These are phyloP conservation scores for Cyphellophora europaea DNA, from an alignment of 2,329 filamentous ascomycete genomes.

Conservation along the genomic window DNA sequence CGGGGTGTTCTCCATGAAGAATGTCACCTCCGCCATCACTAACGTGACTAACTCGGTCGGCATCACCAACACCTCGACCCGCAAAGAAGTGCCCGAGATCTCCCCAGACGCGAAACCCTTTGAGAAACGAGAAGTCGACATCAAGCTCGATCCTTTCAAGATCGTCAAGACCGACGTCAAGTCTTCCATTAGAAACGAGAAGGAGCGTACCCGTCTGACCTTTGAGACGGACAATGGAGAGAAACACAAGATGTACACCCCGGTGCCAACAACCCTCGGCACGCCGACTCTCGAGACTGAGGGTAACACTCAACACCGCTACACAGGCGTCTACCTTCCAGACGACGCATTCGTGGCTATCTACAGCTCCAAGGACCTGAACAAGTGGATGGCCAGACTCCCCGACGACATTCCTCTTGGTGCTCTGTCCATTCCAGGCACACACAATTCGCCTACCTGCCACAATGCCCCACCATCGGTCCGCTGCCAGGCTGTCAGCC, in stretches of 20 bases:
- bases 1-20: slow-evolving; percentile 16
- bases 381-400: slow-evolving; percentile 73
- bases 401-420: slow-evolving; percentile 64
- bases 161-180: slow-evolving; percentile 54
- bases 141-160: slow-evolving; percentile 60
- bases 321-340: slow-evolving; percentile 59
- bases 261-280: slow-evolving; percentile 47
- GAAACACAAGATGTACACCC: slow-evolving; percentile 63
- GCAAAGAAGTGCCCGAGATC: slow-evolving; percentile 33
- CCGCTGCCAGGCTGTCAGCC: slow-evolving; percentile 75
- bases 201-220: slow-evolving; percentile 63
- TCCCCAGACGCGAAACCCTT: slow-evolving; percentile 51
- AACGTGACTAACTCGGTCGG: slow-evolving; percentile 40
- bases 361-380: slow-evolving; percentile 60
- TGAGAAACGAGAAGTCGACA: slow-evolving; percentile 50
- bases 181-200: slow-evolving; percentile 44
- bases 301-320: slow-evolving; percentile 42
- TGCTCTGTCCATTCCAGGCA: slow-evolving; percentile 81
- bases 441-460: slow-evolving; percentile 86
- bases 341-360: slow-evolving; percentile 48
- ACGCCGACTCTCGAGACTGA: slow-evolving; percentile 53
- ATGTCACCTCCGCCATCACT: slow-evolving; percentile 24
- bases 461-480: slow-evolving; percentile 82
- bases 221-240: slow-evolving; percentile 55
- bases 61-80: slow-evolving; percentile 32